These are phyloP conservation scores for Trametes pubescens DNA, from an alignment of 1,284 basidiomycete species.

Conservation along the genomic window DNA sequence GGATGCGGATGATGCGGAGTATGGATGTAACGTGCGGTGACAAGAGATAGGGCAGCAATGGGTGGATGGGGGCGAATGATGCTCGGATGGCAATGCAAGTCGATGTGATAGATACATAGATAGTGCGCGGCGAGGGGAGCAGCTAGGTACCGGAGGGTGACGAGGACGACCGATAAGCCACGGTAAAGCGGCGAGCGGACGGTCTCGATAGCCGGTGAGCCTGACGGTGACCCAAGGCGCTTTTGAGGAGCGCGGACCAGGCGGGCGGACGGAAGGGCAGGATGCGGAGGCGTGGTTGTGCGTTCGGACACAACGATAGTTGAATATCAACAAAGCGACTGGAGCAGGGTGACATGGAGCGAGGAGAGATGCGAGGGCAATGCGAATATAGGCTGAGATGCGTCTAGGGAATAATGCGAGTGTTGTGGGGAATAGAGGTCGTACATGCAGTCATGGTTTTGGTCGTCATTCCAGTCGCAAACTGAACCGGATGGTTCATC, in stretches of 20 bases:
- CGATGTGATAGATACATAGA: conserved; percentile 30
- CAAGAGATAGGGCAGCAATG: conserved; percentile 24
- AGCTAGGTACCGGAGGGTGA: not conserved
- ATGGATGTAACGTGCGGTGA: conserved; percentile 17
- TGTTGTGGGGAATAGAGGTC: conserved; percentile 11
- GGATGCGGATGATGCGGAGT: conserved; percentile 24
- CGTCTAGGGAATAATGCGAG: conserved; percentile 27
- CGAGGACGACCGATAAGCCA: conserved; percentile 12
- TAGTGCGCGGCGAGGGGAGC: conserved; percentile 14
- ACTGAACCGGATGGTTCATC: conserved; percentile 10
- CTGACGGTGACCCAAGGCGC: conserved; percentile 11
- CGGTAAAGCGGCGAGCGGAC: conserved; percentile 2
- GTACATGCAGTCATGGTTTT: conserved; percentile 32
- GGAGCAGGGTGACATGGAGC: conserved; percentile 16
- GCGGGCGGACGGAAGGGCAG: conserved; percentile 3
- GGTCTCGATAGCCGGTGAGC: not conserved
- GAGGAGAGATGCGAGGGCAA: conserved; percentile 24
- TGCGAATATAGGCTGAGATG: conserved; percentile 24
- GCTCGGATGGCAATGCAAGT: conserved; percentile 20
- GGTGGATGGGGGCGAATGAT: conserved; percentile 5
- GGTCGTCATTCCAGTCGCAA: conserved; percentile 27
- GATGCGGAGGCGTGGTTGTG: conserved; percentile 9
- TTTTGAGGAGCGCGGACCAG: conserved; percentile 20
- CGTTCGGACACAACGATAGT: conserved; percentile 28
- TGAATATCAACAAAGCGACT: conserved; percentile 29